A percentile compares a stretch with the other conserved stretches of the same genome.
Conservation (phyloP, 257 asterid genomes). For the Plantago ovata region DNA sequence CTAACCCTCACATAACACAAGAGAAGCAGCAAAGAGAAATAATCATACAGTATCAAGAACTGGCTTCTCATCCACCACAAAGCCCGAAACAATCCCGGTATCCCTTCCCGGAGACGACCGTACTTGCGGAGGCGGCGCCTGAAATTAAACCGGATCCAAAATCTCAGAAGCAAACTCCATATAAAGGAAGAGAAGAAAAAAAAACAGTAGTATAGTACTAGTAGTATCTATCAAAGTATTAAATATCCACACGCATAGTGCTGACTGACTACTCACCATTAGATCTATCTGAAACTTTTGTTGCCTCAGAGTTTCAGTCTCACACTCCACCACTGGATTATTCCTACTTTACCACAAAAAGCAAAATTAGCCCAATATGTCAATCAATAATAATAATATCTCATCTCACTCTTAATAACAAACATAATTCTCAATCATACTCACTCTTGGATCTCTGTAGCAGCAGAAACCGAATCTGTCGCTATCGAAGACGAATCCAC, state of each 20-base stretch:
- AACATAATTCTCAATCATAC: constrained; percentile 23
- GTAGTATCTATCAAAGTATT: not conserved
- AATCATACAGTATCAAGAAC: constrained; percentile 38
- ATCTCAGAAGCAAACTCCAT: constrained; percentile 10
- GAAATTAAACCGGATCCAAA: constrained; percentile 10
- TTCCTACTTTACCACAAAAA: constrained; percentile 31
- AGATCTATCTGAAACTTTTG: constrained; percentile 93
- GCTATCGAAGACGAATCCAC: constrained; percentile 38
- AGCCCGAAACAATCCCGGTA: constrained; percentile 28
- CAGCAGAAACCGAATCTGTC: constrained; percentile 30
- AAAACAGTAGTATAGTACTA: not conserved
- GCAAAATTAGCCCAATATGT: constrained; percentile 8
- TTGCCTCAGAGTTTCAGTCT: constrained; percentile 42
- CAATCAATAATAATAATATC: constrained; percentile 7
- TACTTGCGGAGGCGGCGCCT: constrained; percentile 88
- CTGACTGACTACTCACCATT: constrained; percentile 88
- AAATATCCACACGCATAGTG: too few relatives aligned
- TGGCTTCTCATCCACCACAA: constrained; percentile 43
- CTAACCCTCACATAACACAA: constrained; percentile 2
- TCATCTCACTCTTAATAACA: not conserved
- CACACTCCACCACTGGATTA: constrained; percentile 28
- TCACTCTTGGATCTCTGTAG: constrained; percentile 45
- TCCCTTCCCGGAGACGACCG: constrained; percentile 61
- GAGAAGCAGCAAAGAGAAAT: not conserved
- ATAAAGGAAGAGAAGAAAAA: not conserved